Evolutionary conservation across 139 green algal genomes (phyloP).

Genomic region (Parachlorella kessleri): DNA sequence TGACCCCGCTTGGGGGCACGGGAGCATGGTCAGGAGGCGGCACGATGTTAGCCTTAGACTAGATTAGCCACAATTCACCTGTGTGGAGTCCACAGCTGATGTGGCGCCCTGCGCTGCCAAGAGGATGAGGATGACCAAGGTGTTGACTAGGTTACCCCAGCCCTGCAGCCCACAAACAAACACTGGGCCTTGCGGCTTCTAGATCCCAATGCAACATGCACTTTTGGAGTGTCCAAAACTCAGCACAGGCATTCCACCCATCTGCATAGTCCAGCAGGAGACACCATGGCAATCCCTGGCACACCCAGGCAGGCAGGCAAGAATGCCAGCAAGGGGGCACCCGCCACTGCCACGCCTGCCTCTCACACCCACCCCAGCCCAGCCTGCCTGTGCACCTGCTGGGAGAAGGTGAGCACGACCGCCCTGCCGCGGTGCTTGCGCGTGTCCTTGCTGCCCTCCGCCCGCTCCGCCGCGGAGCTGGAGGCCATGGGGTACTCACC

Average conservation of each 20-base stretch:
- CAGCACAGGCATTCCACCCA: not conserved
- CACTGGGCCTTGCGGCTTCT: too few species aligned
- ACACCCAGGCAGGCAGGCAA: too few species aligned
- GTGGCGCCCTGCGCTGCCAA: conserved; percentile 27
- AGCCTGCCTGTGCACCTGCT: too few species aligned
- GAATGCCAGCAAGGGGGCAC: too few species aligned
- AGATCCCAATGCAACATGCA: too few species aligned
- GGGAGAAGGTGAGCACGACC: conserved; percentile 41
- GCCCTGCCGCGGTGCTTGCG: conserved; percentile 39
- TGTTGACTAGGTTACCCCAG: conserved; percentile 40
- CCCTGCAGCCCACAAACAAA: not conserved
- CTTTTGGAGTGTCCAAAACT: too few species aligned
- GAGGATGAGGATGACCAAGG: conserved; percentile 37
- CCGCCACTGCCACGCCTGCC: too few species aligned
- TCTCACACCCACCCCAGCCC: conserved; percentile 2
- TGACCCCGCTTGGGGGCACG: too few species aligned
- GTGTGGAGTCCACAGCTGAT: not conserved
- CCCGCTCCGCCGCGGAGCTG: conserved; percentile 72
- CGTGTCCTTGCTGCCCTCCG: conserved; percentile 50
- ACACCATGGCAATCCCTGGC: too few species aligned
- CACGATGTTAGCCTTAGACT: too few species aligned
- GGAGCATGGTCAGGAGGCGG: too few species aligned
- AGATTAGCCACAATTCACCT: too few species aligned
- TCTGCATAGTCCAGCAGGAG: not conserved
- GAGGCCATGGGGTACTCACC: conserved; percentile 82